Evolutionary conservation across 2,329 filamentous ascomycete genomes (phyloP).

Genomic region (Pezicula radicicola): DNA sequence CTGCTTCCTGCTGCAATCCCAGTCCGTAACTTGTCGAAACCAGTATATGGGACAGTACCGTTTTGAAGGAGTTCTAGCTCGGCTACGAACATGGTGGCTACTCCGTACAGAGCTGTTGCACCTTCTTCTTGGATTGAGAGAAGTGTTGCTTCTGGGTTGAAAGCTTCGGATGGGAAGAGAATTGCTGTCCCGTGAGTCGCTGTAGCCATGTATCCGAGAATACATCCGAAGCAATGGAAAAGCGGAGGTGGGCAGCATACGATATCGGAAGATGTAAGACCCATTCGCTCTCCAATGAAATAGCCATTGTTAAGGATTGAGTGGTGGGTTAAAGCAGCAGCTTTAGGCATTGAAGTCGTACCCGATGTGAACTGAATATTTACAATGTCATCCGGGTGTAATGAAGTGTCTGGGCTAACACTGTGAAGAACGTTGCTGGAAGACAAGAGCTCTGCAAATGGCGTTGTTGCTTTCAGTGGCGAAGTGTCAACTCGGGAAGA

Average conservation of each 20-base stretch:
- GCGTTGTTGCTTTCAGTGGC: slow-evolving; percentile 35
- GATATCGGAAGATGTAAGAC: slow-evolving; percentile 68
- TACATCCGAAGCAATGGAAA: slow-evolving; percentile 87
- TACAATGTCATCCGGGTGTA: slow-evolving; percentile 66
- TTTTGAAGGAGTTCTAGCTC: slow-evolving; percentile 73
- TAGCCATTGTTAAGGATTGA: slow-evolving; percentile 91
- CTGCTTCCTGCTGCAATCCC: slow-evolving; percentile 87
- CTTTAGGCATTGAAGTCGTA: slow-evolving; percentile 89
- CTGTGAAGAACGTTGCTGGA: slow-evolving; percentile 37
- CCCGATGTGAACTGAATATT: slow-evolving; percentile 98
- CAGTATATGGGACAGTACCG: slow-evolving; percentile 38
- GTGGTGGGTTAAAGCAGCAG: slow-evolving; percentile 80
- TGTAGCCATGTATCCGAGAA: slow-evolving; percentile 95
- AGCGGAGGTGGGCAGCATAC: slow-evolving; percentile 84
- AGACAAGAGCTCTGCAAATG: slow-evolving; percentile 22
- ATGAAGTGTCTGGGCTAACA: slow-evolving; percentile 41
- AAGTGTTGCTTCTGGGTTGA: slow-evolving; percentile 74
- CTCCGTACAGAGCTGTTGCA: slow-evolving; percentile 74
- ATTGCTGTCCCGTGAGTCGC: slow-evolving; percentile 80
- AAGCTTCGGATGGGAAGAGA: slow-evolving; percentile 82
- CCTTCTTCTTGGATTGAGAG: slow-evolving; percentile 44
- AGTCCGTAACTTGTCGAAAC: slow-evolving; percentile 70
- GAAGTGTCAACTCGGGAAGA: slow-evolving; percentile 36
- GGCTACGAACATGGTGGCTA: slow-evolving; percentile 92
- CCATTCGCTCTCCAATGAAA: slow-evolving; percentile 83